These are phyloP conservation scores for Teratosphaeria pseudoeucalypti DNA, from an alignment of 2,329 filamentous ascomycete species.

Conservation along the genomic window DNA sequence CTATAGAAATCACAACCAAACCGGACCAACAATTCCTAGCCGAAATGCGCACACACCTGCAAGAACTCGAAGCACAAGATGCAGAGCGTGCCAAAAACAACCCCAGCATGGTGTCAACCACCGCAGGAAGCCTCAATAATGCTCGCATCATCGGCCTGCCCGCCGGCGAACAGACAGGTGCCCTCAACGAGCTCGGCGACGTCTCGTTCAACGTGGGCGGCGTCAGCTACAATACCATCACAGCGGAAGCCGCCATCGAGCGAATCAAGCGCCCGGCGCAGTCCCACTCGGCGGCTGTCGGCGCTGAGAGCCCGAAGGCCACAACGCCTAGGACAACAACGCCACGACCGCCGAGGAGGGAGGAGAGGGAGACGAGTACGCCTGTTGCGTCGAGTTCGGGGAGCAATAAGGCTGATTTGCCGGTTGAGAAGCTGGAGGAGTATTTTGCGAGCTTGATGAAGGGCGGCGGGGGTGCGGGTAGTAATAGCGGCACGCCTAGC, in stretches of 20 bases:
- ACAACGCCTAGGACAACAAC: conserved; percentile 6
- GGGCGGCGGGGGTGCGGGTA: conserved; percentile 29
- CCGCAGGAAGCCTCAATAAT: conserved; percentile 1
- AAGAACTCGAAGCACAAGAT: conserved; percentile 61
- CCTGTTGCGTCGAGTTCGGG: conserved; percentile 14
- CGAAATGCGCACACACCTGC: conserved; percentile 48
- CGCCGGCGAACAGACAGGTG: conserved; percentile 28
- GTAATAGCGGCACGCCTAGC: conserved; percentile 7
- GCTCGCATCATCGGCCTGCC: conserved; percentile 13
- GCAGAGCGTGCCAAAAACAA: conserved; percentile 36
- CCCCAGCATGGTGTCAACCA: background rate
- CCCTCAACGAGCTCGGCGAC: conserved; percentile 23
- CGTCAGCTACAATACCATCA: conserved; percentile 51
- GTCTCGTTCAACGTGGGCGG: conserved; percentile 83
- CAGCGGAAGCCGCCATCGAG: conserved; percentile 24
- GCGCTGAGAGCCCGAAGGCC: background rate
- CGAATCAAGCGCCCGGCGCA: conserved; percentile 18
- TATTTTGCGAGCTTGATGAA: conserved; percentile 52
- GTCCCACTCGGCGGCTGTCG: background rate
- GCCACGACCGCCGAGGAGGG: conserved; percentile 12
- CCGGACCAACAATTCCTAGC: conserved; percentile 25
- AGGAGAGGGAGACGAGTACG: conserved; percentile 7
- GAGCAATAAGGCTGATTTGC: conserved; percentile 42
- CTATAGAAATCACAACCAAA: conserved; percentile 24
- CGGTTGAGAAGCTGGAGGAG: conserved; percentile 45